phyloP scores from a whole-genome alignment of 2,329 filamentous ascomycete species.

The Diplodia mutila region DNA sequence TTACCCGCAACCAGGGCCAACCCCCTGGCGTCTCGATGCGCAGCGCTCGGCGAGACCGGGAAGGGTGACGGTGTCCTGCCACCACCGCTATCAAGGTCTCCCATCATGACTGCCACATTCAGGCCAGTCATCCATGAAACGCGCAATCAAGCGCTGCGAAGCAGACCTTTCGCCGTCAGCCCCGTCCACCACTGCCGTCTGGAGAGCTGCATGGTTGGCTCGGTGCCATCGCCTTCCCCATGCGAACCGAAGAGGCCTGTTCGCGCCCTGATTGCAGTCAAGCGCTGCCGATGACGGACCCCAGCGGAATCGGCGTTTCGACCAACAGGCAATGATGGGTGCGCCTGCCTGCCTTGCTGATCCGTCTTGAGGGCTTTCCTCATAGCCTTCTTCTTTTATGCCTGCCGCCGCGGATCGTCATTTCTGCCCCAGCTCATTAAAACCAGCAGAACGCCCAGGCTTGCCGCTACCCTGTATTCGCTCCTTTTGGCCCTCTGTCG shows the following conservation, averaged over 20 bases:
- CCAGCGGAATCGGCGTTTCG: neutral
- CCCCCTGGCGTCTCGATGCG: neutral
- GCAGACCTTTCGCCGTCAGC: neutral
- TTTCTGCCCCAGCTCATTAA: constrained; percentile 15
- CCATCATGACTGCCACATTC: neutral
- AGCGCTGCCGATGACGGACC: constrained; percentile 9
- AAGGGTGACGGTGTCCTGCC: neutral
- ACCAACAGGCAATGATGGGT: neutral
- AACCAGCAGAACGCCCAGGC: constrained; percentile 1
- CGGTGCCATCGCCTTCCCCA: neutral
- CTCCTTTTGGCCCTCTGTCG: constrained; percentile 18
- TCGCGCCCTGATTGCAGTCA: neutral
- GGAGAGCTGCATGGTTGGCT: neutral
- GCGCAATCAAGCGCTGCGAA: constrained; percentile 10
- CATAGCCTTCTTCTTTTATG: constrained; percentile 1
- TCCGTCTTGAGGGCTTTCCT: constrained; percentile 1
- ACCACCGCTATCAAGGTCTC: neutral
- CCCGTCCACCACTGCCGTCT: neutral
- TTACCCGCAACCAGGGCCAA: neutral
- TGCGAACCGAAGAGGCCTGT: neutral
- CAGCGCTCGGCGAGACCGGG: neutral
- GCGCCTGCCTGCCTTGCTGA: constrained; percentile 8
- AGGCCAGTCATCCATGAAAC: neutral
- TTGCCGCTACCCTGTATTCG: constrained; percentile 3
- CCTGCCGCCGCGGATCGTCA: constrained; percentile 17